phyloP scores from a whole-genome alignment of 2,329 filamentous ascomycete genomes.

The Endocalyx cinctus region DNA sequence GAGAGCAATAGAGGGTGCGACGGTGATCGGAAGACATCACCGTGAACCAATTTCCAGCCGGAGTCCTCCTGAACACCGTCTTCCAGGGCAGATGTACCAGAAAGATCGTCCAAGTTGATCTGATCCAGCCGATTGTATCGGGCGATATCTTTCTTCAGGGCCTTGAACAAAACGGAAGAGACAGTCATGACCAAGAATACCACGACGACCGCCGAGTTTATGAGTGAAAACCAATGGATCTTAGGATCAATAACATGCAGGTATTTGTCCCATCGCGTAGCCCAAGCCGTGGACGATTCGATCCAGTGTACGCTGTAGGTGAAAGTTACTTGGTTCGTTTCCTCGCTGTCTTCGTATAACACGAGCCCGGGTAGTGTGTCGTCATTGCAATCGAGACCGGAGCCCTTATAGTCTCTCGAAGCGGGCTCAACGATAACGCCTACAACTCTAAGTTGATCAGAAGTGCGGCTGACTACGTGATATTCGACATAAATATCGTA shows the following conservation, averaged over 20 bases:
- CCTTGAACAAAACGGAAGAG: constrained; percentile 82
- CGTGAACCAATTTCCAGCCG: constrained; percentile 97
- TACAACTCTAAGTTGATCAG: constrained; percentile 77
- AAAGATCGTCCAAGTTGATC: constrained; percentile 84
- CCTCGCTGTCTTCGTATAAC: constrained; percentile 56
- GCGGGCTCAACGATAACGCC: constrained; percentile 83
- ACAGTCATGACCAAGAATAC: constrained; percentile 88
- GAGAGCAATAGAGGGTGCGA: constrained; percentile 79
- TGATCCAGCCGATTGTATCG: constrained; percentile 93
- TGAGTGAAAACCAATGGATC: constrained; percentile 98
- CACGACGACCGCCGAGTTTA: constrained; percentile 94
- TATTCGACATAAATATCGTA: constrained; percentile 94
- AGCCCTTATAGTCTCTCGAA: constrained; percentile 59
- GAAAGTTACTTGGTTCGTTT: constrained; percentile 65
- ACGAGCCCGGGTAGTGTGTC: constrained; percentile 50
- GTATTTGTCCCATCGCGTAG: constrained; percentile 98
- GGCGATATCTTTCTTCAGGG: constrained; percentile 90
- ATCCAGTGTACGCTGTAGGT: constrained; percentile 93
- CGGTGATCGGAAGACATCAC: constrained; percentile 91
- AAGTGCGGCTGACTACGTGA: constrained; percentile 66
- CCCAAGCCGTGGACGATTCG: constrained; percentile 81
- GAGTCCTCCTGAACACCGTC: constrained; percentile 97
- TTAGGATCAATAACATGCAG: constrained; percentile 95
- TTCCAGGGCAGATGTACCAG: constrained; percentile 72
- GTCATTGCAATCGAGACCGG: constrained; percentile 59